Evolutionary conservation across 169 alveolate species (phyloP).

Genomic region (Plasmodium falciparum): DNA sequence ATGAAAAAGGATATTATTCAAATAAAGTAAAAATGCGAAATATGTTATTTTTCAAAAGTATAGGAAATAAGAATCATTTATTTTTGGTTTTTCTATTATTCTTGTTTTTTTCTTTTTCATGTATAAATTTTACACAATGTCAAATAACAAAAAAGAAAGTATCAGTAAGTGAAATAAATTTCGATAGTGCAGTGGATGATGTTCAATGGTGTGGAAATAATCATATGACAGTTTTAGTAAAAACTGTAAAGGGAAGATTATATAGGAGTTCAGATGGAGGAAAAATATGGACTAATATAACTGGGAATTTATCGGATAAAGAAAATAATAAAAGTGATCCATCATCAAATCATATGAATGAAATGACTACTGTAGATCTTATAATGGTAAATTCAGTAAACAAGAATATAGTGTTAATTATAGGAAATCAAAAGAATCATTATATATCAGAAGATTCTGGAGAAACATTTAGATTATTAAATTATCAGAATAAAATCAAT

Average conservation of each 20-base stretch:
- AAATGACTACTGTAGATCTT: constrained; percentile 79
- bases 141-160: constrained; percentile 86
- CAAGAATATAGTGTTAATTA: constrained; percentile 84
- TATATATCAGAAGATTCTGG: constrained; percentile 85
- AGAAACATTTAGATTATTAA: constrained; percentile 83
- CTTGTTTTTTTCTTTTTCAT: constrained; percentile 17
- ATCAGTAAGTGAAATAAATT: constrained; percentile 90
- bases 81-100: constrained; percentile 18
- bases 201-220: constrained; percentile 90
- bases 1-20: constrained; percentile 13
- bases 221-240: constrained; percentile 86
- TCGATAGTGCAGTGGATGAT: constrained; percentile 89
- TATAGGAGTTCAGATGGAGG: constrained; percentile 89
- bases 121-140: constrained; percentile 42
- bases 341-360: constrained; percentile 34
- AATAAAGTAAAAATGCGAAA: constrained; percentile 33
- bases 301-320: constrained; percentile 79
- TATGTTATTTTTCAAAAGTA: constrained; percentile 19
- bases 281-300: constrained; percentile 90
- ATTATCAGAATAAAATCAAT: constrained; percentile 85
- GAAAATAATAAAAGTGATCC: constrained; percentile 36
- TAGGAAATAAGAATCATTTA: constrained; percentile 11
- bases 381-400: constrained; percentile 85
- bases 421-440: constrained; percentile 86
- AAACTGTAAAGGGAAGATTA: constrained; percentile 88